These are phyloP conservation scores for Fusarium verrucosum DNA, from an alignment of 2,329 filamentous ascomycete genomes.

Conservation along the genomic window DNA sequence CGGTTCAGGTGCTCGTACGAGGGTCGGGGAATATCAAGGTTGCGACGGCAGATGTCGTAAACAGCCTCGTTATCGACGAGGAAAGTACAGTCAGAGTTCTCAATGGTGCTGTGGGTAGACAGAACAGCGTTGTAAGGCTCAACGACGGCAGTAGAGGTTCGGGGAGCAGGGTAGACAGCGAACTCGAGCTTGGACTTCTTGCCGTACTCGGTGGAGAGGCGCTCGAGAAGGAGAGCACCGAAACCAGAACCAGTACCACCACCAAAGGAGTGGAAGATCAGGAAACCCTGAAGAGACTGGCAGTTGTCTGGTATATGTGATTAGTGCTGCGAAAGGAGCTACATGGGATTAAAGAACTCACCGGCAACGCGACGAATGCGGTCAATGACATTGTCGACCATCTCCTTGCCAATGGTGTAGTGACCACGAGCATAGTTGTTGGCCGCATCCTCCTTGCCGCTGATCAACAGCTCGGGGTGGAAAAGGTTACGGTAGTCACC, in stretches of 20 bases:
- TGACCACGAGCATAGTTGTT: constrained; percentile 82
- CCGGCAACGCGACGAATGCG: constrained; percentile 74
- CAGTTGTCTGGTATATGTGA: constrained; percentile 67
- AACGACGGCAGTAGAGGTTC: constrained; percentile 74
- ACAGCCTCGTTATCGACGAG: constrained; percentile 79
- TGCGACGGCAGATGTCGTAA: constrained; percentile 78
- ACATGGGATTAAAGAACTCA: constrained; percentile 50
- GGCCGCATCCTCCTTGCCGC: constrained; percentile 79
- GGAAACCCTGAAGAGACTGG: constrained; percentile 75
- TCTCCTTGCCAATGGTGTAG: constrained; percentile 81
- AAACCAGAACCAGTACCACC: constrained; percentile 78
- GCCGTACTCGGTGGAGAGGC: constrained; percentile 76
- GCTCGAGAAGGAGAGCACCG: constrained; percentile 76
- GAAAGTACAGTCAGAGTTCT: constrained; percentile 83
- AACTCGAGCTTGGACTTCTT: constrained; percentile 84
- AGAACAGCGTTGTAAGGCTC: constrained; percentile 80
- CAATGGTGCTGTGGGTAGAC: constrained; percentile 78
- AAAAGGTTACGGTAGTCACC: constrained; percentile 74
- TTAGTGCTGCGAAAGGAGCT: constrained; percentile 22
- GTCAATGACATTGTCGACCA: constrained; percentile 76
- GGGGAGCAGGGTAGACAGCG: constrained; percentile 75
- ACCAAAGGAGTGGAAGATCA: constrained; percentile 79
- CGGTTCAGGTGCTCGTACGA: constrained; percentile 78
- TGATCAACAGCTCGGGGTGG: constrained; percentile 77
- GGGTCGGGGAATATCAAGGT: constrained; percentile 74